Base-by-base conservation (phyloP, 441 rosid genomes). In the Geranium incanum region DNA sequence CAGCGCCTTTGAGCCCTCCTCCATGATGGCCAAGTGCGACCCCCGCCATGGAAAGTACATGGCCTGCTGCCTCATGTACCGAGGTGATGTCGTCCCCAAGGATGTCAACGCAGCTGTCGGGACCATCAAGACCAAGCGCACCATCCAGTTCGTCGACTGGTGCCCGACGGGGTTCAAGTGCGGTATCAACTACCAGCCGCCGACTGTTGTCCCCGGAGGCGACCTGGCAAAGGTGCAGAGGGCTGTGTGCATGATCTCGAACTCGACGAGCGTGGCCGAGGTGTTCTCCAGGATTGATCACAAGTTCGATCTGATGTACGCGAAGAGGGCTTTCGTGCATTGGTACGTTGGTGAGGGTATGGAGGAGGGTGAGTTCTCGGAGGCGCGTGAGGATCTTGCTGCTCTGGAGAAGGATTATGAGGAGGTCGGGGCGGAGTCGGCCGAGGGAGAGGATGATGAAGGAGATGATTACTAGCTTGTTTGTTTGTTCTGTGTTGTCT, bases 261-360 rank as follows among this genome's bases (percentile, higher is more conserved):
- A 91, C 91, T 88, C 93, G 0, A 91, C 97, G 71, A 89, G 91
- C 67, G 93, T 91, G 0, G 96, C 91, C 1, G 93, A 89, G 84
- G 97, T 91, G 74, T 91, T 91, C 84, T 84, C 88, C 0, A 83
- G 96, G 65, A 91, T 88, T 19, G 97, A 91, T 79, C 86, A 86
- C 79, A 91, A 91, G 81, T 91, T 91, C 1, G 95, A 89, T 74
- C 92, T 91, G 37, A 89, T 89, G 97, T 91, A 91, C 9, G 86
- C 92, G 1, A 89, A 91, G 81, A 86, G 94, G 69, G 97, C 96
- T 9, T 92, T 92, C 0, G 97, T 92, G 11, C 96, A 89, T 72
- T 92, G 96, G 94, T 91, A 89, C 0, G 96, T 91, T 1, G 97
- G 97, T 72, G 97, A 91, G 85, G 96, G 97, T 64, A 92, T 92